phyloP scores from a whole-genome alignment of 2,329 filamentous ascomycete genomes.

The Aspergillus eucalypticola region DNA sequence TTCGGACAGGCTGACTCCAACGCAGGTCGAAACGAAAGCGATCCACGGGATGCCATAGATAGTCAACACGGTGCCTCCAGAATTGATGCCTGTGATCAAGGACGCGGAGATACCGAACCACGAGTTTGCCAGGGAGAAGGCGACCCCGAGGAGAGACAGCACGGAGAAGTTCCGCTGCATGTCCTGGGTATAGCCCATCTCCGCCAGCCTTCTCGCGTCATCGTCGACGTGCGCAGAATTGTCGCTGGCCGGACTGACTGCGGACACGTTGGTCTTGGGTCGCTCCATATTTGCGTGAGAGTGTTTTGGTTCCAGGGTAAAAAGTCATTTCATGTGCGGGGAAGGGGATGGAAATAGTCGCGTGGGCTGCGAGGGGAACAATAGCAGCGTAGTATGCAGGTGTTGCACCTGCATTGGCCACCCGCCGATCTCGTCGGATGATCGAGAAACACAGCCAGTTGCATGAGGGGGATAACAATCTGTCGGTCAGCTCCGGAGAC shows the following conservation, averaged over 20 bases:
- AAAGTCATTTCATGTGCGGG: not conserved
- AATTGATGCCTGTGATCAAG: slow-evolving; percentile 53
- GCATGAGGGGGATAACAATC: not conserved
- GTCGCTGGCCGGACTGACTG: not conserved
- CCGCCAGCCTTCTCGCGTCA: slow-evolving; percentile 46
- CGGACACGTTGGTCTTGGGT: not conserved
- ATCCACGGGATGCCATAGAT: slow-evolving; percentile 53
- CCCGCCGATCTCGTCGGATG: not conserved
- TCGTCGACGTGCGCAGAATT: slow-evolving; percentile 18
- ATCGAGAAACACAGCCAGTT: not conserved
- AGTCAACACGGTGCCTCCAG: slow-evolving; percentile 50
- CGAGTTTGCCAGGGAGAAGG: slow-evolving; percentile 54
- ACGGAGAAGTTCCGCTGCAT: slow-evolving; percentile 49
- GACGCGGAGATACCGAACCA: slow-evolving; percentile 55
- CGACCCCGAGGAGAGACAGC: slow-evolving; percentile 50
- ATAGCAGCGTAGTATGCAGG: not conserved
- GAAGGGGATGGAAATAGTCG: not conserved
- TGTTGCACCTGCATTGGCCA: not conserved
- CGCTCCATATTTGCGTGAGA: not conserved
- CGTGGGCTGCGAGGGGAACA: not conserved
- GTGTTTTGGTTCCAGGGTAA: not conserved
- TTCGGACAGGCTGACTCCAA: slow-evolving; percentile 50
- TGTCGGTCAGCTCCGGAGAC: not conserved
- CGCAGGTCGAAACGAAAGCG: slow-evolving; percentile 47
- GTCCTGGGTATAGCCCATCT: slow-evolving; percentile 52